These are phyloP conservation scores for Polygonum maritimum DNA, from an alignment of 148 eudicot species.

Conservation along the genomic window DNA sequence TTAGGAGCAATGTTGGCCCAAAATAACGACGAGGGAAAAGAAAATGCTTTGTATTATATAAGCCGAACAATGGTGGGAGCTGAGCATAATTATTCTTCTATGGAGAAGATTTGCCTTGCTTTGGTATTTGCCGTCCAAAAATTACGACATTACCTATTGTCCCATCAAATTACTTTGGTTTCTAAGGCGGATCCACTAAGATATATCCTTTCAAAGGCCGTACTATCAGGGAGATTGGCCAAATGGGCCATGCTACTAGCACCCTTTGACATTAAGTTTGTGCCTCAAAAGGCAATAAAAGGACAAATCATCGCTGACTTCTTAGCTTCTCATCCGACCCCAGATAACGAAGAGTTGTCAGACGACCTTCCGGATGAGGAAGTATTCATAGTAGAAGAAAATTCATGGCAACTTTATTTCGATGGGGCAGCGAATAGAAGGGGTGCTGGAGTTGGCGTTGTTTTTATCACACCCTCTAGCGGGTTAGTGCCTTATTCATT, in stretches of 20 bases:
- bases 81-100: not conserved
- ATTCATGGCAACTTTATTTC: not conserved
- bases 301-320: not conserved
- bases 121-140: not conserved
- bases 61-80: not conserved
- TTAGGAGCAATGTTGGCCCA: not conserved
- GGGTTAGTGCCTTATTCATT: not conserved
- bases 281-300: not conserved
- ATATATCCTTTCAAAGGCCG: not conserved
- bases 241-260: not conserved
- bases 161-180: not conserved
- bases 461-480: not conserved
- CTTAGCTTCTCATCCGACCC: not conserved
- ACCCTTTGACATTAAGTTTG: not conserved
- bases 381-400: not conserved
- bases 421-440: not conserved
- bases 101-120: not conserved
- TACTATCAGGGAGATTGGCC: not conserved
- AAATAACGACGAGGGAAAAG: not conserved
- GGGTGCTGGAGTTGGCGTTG: not conserved
- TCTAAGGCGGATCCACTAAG: not conserved
- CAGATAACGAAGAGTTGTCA: not conserved
- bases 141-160: not conserved
- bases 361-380: not conserved
- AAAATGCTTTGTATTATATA: not conserved